Base-by-base conservation (phyloP, 148 eudicot genomes). In the Drosera capensis region DNA sequence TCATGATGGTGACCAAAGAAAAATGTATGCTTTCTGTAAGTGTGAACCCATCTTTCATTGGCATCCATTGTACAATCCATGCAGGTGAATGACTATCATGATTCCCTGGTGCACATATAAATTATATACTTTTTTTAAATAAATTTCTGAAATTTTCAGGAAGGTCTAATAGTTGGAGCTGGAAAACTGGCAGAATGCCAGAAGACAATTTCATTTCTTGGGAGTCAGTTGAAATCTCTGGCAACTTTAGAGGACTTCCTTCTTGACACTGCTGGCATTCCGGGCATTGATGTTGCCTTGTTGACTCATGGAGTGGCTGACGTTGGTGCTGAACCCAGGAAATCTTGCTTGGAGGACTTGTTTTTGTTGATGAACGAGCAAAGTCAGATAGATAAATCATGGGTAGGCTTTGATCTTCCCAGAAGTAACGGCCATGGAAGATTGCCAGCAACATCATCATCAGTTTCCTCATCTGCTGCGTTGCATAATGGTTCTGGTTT, bases 221-320 rank as follows among this genome's bases (percentile, higher is more conserved):
- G 81, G 20, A 65, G 55, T 40, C 86, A 78, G 56, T 73, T 78
- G n/a, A 44, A 74, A 40, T 78, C 86, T 37, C 64, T 78, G 34
- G 86, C 86, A 48, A 68, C 86, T 35, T 57, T 78, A 6, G 86
- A 78, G 68, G 86, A 78, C 47, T 78, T 74, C 64, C 65, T 78
- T 37, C 71, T 66, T 9, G 86, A 78, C 54, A 68, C 75, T 34
- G 55, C 77, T 45, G 65, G 69, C 45, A 45, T 82, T 49, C 87
- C 85, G 1, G 73, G 74, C 25, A 54, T 73, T 38, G 54, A 56
- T 30, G 65, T 60, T 23, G 54, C 57, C 13, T 43, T 68, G 23
- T 34, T 34, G 38, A 34, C 38, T 34, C n/a, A 13, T 5, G n/a
- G 38, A 34, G 7, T 57, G 48, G 51, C 52, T 25, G 45, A 47